Evolutionary conservation across 2,329 filamentous ascomycete genomes (phyloP), one percentile per base, ranked within the genome.

Genomic region (Aureobasidium sp.): DNA sequence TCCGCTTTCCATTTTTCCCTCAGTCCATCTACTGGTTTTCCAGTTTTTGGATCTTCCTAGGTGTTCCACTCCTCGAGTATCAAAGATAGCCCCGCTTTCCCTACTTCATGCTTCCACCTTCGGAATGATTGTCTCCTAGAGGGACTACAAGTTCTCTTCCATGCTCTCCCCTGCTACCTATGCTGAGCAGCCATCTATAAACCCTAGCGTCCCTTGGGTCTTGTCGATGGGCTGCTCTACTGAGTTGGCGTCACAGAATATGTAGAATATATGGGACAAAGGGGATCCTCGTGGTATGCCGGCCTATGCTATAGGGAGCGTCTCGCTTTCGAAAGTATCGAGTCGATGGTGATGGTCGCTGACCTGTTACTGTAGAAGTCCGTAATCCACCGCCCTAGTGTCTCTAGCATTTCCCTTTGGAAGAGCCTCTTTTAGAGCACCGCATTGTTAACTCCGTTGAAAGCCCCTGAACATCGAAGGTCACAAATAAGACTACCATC

Each of bases 381-480:
- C 3, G 65, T 61, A 6, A 70, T 64, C 68, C 56, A 70, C 9
- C 39, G 19, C 1, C 66, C 35, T 19, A 67, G 50, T 1, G 39
- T 45, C 19, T 58, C 27, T 5, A 65, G 68, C n/a, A 72, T 67
- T 5, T 66, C 65, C 59, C 70, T 47, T 31, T 63, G 14, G 15
- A 22, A 14, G 22, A 63, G 54, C 31, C 61, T 56, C 24, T 5
- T 11, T 11, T 44, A 1, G 4, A 63, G 33, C 19, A 63, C 45
- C 27, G 8, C 17, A 12, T 1, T 37, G 63, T 68, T 44, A 72
- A 77, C 71, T 5, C 73, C 67, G 50, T 77, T 77, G 61, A 75
- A 77, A 48, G 72, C 74, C n/a, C 74, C 73, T 64, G 77, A 3
- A 77, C 67, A 65, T 77, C 71, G 53, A 77, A 77, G 61, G 70